Conservation (phyloP, 2,329 filamentous ascomycete species). For the Juglanconis sp. region DNA sequence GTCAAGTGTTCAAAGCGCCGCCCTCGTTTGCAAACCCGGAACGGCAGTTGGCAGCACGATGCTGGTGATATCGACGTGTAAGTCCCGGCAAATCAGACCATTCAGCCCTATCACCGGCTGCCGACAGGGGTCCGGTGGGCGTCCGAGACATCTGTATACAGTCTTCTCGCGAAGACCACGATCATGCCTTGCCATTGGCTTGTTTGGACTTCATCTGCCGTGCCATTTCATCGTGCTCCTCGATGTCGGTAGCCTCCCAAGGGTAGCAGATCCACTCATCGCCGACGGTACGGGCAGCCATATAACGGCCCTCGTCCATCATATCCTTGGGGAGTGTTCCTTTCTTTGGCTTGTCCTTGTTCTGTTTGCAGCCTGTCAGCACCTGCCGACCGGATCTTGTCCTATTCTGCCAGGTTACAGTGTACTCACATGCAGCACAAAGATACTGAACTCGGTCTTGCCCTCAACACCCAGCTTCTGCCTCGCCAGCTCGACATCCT, state of each 20-base stretch:
- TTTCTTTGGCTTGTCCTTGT: slow-evolving; percentile 98
- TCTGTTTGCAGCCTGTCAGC: slow-evolving; percentile 46
- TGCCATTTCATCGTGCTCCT: slow-evolving; percentile 79
- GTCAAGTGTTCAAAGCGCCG: background rate
- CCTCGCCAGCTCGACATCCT: slow-evolving; percentile 84
- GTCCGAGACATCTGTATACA: background rate
- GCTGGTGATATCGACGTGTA: background rate
- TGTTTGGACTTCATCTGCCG: slow-evolving; percentile 37
- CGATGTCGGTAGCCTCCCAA: slow-evolving; percentile 94
- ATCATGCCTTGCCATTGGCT: slow-evolving; percentile 12
- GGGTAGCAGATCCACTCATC: slow-evolving; percentile 99
- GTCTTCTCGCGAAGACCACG: background rate
- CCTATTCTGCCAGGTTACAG: background rate
- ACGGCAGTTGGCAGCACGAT: background rate
- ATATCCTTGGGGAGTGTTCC: slow-evolving; percentile 77
- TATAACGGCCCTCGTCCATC: slow-evolving; percentile 69
- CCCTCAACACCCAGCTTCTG: slow-evolving; percentile 58
- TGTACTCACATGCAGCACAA: slow-evolving; percentile 80
- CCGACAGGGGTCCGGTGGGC: background rate
- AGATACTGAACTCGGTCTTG: slow-evolving; percentile 88
- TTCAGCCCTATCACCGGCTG: background rate
- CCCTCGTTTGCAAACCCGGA: background rate
- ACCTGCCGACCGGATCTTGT: background rate
- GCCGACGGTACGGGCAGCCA: slow-evolving; percentile 81
- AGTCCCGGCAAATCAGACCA: background rate